Conservation (phyloP, 371 early-diverging fungal species). For the Chytridiales sp. region DNA sequence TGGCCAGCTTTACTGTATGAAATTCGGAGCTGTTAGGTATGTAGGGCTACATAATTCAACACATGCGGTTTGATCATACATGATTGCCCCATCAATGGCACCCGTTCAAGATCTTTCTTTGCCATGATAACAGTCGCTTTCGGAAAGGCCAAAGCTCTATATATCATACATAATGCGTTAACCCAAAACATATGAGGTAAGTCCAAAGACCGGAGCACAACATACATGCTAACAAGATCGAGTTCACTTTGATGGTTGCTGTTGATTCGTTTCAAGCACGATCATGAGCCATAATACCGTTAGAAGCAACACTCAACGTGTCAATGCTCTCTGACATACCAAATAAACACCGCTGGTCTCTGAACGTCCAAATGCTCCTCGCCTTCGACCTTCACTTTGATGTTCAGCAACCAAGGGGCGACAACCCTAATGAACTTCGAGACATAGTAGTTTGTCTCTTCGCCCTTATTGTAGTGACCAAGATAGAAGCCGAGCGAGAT, state of each 20-base stretch:
- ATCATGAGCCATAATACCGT: neutral
- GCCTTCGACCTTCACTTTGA: slow-evolving; percentile 62
- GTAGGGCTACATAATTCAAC: no score
- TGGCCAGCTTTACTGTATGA: slow-evolving; percentile 67
- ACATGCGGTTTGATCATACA: slow-evolving; percentile 65
- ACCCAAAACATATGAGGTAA: neutral
- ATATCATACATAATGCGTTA: neutral
- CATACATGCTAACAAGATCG: slow-evolving; percentile 70
- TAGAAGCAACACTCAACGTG: neutral
- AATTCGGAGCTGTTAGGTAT: slow-evolving; percentile 3
- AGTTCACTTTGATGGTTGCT: slow-evolving; percentile 87
- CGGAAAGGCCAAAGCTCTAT: neutral
- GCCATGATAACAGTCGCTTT: slow-evolving; percentile 41
- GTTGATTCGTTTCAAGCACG: slow-evolving; percentile 28
- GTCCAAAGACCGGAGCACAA: neutral
- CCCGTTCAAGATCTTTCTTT: slow-evolving; percentile 75
- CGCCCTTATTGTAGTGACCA: no score
- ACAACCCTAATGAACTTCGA: no score
- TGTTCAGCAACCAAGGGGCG: slow-evolving; percentile 55
- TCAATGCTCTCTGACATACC: slow-evolving; percentile 1
- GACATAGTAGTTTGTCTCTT: no score
- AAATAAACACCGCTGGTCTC: slow-evolving; percentile 58
- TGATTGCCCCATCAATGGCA: slow-evolving; percentile 84
- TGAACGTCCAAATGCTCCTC: slow-evolving; percentile 54
- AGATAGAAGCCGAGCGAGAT: no score